Evolutionary conservation across 116 monocot species (phyloP), one percentile per base, ranked within the genome.

Genomic region (Dioscorea cayenensis): DNA sequence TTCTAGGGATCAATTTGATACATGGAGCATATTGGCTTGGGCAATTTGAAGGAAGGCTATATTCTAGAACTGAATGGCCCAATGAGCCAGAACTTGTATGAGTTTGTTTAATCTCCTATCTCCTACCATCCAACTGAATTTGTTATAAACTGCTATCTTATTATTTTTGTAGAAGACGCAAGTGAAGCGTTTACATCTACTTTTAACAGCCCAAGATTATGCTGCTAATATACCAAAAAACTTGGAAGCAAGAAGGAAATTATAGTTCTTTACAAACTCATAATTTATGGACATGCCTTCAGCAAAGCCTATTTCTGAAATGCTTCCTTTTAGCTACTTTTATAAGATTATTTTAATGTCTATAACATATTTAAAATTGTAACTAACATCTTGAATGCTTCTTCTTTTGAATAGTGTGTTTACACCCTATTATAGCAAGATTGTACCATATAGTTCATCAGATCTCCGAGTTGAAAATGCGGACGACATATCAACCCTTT

Each of bases 361-460:
- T 38, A 55, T 60, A 0, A 50, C 49, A 1, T 9, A 14, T 62
- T 29, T 29, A 29, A n/a, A 60, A n/a, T 17, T 60, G 17, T 62
- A 62, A 7, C 10, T 11, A 62, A 62, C 22, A 62, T 3, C 23
- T 62, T 20, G n/a, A 62, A 62, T 62, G 25, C 7, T 37, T 28
- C 27, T 55, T 66, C 61, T 78, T 67, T 60, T 51, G 60, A 74
- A 36, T 61, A 96, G 96, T 74, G 92, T 96, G 21, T 96, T 96
- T 69, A 97, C 97, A 61, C 97, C 97, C 18, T 97, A 97, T 73
- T 97, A 97, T 68, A 90, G 86, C 51, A 93, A 97, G 82, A 97
- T 90, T 35, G 97, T 97, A 28, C 79, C 92, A 1, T 97, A 92
- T 76, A 93, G 97, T 78, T 82, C 75, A 17, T 81, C 79, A 20